phyloP scores from a whole-genome alignment of 495 filamentous ascomycete genomes.

The Trichocladium antarcticum region DNA sequence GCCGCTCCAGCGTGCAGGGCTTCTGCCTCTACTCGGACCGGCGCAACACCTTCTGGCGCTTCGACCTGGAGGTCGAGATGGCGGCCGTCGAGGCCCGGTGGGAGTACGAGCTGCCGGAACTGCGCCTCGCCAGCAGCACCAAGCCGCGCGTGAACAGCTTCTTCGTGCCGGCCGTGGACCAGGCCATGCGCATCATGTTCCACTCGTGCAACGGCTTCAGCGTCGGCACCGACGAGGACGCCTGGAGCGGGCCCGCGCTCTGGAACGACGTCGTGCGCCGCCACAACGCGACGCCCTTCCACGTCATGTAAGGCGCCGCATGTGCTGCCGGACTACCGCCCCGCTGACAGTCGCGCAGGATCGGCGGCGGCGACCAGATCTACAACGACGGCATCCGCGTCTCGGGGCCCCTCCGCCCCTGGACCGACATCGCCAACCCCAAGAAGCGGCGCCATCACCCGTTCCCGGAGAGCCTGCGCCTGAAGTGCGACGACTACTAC shows the following conservation, averaged over 20 bases:
- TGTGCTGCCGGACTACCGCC: not conserved
- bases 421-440: constrained; percentile 75
- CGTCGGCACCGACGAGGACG: constrained; percentile 78
- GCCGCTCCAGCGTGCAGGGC: constrained; percentile 22
- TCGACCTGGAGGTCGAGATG: constrained; percentile 51
- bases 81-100: constrained; percentile 44
- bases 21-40: constrained; percentile 70
- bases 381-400: constrained; percentile 89
- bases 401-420: constrained; percentile 61
- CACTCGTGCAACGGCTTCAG: constrained; percentile 95
- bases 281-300: constrained; percentile 63
- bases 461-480: constrained; percentile 62
- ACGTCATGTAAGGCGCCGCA: constrained; percentile 63
- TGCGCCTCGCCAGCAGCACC: constrained; percentile 35
- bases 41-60: constrained; percentile 71
- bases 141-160: constrained; percentile 48
- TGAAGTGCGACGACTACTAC: constrained; percentile 79
- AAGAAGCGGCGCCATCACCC: constrained; percentile 66
- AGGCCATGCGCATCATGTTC: constrained; percentile 94
- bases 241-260: constrained; percentile 67
- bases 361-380: constrained; percentile 91
- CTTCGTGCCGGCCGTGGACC: constrained; percentile 60
- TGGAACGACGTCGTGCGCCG: constrained; percentile 84
- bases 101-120: constrained; percentile 46
- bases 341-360: constrained; percentile 24